These are phyloP conservation scores for Musa itinerans DNA, from an alignment of 176 grass and related monocot species.

Conservation along the genomic window DNA sequence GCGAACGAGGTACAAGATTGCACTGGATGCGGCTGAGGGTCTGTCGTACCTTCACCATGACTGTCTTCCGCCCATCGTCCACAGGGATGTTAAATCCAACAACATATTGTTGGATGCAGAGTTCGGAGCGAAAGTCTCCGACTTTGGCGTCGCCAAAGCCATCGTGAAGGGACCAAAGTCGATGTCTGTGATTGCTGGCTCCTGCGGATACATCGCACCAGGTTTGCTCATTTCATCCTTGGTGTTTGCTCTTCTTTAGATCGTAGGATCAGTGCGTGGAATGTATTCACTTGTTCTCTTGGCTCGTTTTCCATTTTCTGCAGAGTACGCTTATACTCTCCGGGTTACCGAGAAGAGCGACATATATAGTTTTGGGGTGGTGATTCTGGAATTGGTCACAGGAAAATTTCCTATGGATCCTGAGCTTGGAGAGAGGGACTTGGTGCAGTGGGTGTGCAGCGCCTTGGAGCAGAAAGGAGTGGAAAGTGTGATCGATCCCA, in stretches of 20 bases:
- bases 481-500: constrained; percentile 50
- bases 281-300: background rate
- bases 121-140: constrained; percentile 53
- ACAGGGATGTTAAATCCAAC: constrained; percentile 90
- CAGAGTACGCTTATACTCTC: constrained; percentile 88
- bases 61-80: constrained; percentile 55
- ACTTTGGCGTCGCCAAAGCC: constrained; percentile 67
- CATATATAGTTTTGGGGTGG: constrained; percentile 77
- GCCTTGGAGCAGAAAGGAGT: constrained; percentile 31
- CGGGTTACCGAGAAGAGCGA: constrained; percentile 81
- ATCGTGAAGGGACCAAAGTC: constrained; percentile 33
- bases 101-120: constrained; percentile 78
- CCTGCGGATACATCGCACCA: constrained; percentile 85
- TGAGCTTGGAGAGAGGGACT: constrained; percentile 47
- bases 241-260: background rate
- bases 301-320: background rate
- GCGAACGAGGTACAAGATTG: constrained; percentile 55
- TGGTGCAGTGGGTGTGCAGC: constrained; percentile 47
- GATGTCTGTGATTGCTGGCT: constrained; percentile 70
- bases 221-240: constrained; percentile 25
- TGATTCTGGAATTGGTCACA: constrained; percentile 72
- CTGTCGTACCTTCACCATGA: constrained; percentile 86
- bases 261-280: background rate
- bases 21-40: constrained; percentile 54
- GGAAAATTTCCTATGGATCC: constrained; percentile 41